Evolutionary conservation across 495 filamentous ascomycete species (phyloP).

Genomic region (Lophiostoma macrostomum): DNA sequence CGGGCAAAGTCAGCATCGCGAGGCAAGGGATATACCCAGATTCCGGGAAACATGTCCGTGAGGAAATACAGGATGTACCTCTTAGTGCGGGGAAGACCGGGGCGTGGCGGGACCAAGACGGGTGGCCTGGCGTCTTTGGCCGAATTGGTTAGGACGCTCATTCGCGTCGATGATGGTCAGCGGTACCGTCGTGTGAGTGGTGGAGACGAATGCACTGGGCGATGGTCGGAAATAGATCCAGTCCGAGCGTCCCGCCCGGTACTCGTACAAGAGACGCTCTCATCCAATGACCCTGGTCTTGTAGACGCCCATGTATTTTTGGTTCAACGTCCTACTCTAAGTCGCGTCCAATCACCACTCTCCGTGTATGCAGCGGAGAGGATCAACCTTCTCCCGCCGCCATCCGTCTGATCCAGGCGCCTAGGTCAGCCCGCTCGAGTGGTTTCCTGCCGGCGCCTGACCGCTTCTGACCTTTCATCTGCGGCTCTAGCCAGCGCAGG

Average conservation of each 20-base stretch:
- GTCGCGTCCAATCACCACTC: slow-evolving; percentile 4
- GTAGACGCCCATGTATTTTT: slow-evolving; percentile 19
- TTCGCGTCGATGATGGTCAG: no score
- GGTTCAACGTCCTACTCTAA: slow-evolving; percentile 2
- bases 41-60: no score
- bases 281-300: slow-evolving; percentile 5
- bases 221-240: neutral
- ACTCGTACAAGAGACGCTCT: neutral
- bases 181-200: no score
- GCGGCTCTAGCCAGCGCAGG: slow-evolving; percentile 24
- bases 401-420: slow-evolving; percentile 15
- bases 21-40: no score
- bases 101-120: neutral
- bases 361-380: neutral
- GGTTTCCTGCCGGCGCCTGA: slow-evolving; percentile 13
- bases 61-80: neutral
- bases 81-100: slow-evolving; percentile 7
- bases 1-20: neutral
- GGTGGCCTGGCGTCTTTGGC: neutral
- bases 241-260: slow-evolving; percentile 15
- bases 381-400: slow-evolving; percentile 11
- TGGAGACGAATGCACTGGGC: slow-evolving; percentile 10
- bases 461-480: neutral
- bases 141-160: no score
- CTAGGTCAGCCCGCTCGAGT: slow-evolving; percentile 21